phyloP scores from a whole-genome alignment of 192 early-diverging fungal species.

The Paraglomus brasilianum region DNA sequence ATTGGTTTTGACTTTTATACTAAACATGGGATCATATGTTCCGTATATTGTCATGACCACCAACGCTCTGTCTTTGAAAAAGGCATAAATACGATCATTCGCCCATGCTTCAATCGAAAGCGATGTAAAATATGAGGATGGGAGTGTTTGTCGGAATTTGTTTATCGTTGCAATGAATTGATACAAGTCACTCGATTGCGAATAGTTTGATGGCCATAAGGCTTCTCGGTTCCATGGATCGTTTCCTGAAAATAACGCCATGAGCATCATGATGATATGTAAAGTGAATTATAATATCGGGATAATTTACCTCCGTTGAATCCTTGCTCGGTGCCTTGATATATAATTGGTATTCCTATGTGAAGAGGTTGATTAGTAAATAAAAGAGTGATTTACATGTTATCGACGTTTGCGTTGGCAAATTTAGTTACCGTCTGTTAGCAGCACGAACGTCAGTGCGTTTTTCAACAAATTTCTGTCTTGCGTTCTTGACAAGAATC shows the following conservation, averaged over 20 bases:
- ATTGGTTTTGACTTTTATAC: neutral
- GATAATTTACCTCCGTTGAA: constrained; percentile 14
- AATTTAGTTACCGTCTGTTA: constrained; percentile 7
- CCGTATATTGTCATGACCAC: constrained; percentile 33
- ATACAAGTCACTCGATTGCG: constrained; percentile 19
- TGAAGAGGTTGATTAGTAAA: too few species aligned
- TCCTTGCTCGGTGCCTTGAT: constrained; percentile 34
- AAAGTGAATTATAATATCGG: too few species aligned
- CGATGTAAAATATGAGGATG: neutral
- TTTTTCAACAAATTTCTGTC: constrained; percentile 31
- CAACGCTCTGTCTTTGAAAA: constrained; percentile 27
- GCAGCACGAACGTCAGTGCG: constrained; percentile 28
- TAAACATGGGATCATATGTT: neutral
- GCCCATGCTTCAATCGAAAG: constrained; percentile 1
- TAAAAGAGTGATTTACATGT: too few species aligned
- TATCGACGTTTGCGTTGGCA: too few species aligned
- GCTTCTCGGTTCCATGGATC: constrained; percentile 35
- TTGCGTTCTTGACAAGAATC: constrained; percentile 21
- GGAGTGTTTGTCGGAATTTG: constrained; percentile 8
- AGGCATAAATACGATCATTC: constrained; percentile 32
- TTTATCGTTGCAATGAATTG: constrained; percentile 28
- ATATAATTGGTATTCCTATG: constrained; percentile 31
- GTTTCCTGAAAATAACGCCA: neutral
- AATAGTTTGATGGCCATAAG: constrained; percentile 33
- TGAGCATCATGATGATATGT: too few species aligned